phyloP scores from a whole-genome alignment of 2,329 filamentous ascomycete genomes.

The Onygenales sp. region DNA sequence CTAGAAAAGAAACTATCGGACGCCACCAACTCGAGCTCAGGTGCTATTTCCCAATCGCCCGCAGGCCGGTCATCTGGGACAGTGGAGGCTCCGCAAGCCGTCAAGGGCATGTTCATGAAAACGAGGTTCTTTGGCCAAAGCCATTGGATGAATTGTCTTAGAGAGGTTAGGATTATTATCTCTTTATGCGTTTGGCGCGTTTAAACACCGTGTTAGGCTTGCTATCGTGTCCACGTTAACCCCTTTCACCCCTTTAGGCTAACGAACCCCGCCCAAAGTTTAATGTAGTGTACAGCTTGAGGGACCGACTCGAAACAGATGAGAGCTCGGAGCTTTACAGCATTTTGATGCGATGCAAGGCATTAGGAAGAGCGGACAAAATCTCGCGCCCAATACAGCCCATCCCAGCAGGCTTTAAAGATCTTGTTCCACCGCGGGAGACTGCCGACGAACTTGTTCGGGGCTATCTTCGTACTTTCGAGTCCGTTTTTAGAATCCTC shows the following conservation, averaged over 20 bases:
- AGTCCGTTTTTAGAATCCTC: constrained; percentile 48
- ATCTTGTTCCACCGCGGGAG: constrained; percentile 35
- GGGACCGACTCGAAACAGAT: constrained; percentile 16
- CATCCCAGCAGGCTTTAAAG: constrained; percentile 13
- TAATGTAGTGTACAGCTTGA: constrained; percentile 10
- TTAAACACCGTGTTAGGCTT: too few relatives aligned
- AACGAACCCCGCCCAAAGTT: neutral
- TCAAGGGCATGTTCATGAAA: constrained; percentile 26
- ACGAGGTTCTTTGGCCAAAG: constrained; percentile 44
- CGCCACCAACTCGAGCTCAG: neutral
- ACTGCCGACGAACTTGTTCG: constrained; percentile 44
- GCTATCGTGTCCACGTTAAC: too few relatives aligned
- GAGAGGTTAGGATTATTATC: neutral
- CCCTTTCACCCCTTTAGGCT: neutral
- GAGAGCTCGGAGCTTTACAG: constrained; percentile 25
- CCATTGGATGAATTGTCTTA: constrained; percentile 40
- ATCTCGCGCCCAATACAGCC: constrained; percentile 22
- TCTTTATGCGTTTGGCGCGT: too few relatives aligned
- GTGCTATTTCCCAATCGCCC: neutral
- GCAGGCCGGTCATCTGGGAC: neutral
- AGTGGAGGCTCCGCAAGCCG: neutral
- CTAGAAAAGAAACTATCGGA: constrained; percentile 2
- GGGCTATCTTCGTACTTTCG: constrained; percentile 46
- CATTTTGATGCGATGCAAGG: constrained; percentile 41
- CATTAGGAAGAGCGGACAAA: constrained; percentile 42